phyloP scores from a whole-genome alignment of 1,284 basidiomycete genomes.

The Ganoderma leucocontextum region DNA sequence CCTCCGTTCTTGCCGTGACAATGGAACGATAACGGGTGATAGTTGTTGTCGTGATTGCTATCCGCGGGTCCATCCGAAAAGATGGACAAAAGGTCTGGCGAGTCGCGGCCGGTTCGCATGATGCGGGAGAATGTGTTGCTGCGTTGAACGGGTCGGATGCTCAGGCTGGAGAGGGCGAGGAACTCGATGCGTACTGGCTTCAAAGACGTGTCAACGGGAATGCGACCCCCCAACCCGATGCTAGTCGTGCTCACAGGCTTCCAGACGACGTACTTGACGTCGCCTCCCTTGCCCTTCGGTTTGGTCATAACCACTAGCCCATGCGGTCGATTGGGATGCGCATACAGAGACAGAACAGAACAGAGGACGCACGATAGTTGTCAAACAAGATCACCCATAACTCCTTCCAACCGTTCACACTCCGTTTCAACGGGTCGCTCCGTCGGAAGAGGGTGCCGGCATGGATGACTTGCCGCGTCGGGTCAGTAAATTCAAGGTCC shows the following conservation, averaged over 20 bases:
- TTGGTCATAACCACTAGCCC: conserved; percentile 87
- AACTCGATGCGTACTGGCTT: conserved; percentile 73
- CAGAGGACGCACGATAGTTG: conserved; percentile 78
- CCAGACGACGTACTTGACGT: conserved; percentile 81
- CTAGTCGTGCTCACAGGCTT: conserved; percentile 63
- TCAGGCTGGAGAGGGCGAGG: conserved; percentile 26
- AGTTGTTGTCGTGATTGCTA: conserved; percentile 11
- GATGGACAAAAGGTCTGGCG: conserved; percentile 51
- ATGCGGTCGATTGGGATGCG: not conserved
- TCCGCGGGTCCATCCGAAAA: conserved; percentile 51
- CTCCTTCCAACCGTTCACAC: conserved; percentile 77
- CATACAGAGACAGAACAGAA: not conserved
- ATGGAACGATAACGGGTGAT: conserved; percentile 83
- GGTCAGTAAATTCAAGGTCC: conserved; percentile 27
- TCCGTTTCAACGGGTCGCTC: conserved; percentile 61
- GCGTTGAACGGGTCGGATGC: conserved; percentile 27
- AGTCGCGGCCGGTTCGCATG: conserved; percentile 26
- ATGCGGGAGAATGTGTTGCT: conserved; percentile 31
- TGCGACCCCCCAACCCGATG: conserved; percentile 1
- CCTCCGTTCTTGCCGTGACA: conserved; percentile 86
- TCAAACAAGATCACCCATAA: conserved; percentile 91
- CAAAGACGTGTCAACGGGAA: conserved; percentile 10
- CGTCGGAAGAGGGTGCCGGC: conserved; percentile 27
- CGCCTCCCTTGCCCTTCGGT: conserved; percentile 73
- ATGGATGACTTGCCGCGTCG: conserved; percentile 25